Base-by-base conservation (phyloP, 805 yeast species). In the Spathaspora passalidarum region DNA sequence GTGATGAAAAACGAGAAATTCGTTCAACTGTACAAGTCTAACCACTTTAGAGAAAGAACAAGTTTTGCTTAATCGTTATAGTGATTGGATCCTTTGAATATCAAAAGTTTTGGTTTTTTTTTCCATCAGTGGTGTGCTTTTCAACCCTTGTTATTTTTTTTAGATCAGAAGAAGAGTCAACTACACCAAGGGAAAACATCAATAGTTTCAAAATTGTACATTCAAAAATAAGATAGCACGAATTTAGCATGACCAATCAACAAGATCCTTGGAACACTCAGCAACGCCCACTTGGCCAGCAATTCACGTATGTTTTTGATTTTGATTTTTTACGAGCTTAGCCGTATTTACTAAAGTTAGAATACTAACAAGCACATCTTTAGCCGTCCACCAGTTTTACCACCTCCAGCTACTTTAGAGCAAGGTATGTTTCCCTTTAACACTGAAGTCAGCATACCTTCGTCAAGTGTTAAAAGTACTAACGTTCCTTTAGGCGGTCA, bases 371-470 rank as follows among this genome's bases (percentile, higher is more conserved):
- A 32, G 11, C 11, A 19, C 26, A 25, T 18, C 43, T 42, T n/a
- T 49, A 78, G 82, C 53, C 82, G 80, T 56, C 80, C 82, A 5
- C 83, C 83, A 9, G 82, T 79, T 14, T 67, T 80, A 49, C 84
- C 84, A 5, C 83, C 84, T 10, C 84, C 84, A 14, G 78, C 79
- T 14, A 64, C 74, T 35, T 65, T 77, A 50, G 81, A 77, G 55
- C 66, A 76, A 45, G 76, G 79, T 72, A 71, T 44, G 76, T 72
- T 37, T 38, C 16, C 18, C 32, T 10, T 35, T 17, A 17, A 17
- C 38, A 35, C 17, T 4, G 17, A 14, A 29, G 3, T 13, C 13
- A 13, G 14, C 34, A 10, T 8, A 29, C 13, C 13, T 29, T 17
- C 14, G 34, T 17, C 16, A 29, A n/a, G 34, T 3, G 14, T 17